Evolutionary conservation across 2,329 filamentous ascomycete species (phyloP).

Genomic region (Aspergillus fructus): DNA sequence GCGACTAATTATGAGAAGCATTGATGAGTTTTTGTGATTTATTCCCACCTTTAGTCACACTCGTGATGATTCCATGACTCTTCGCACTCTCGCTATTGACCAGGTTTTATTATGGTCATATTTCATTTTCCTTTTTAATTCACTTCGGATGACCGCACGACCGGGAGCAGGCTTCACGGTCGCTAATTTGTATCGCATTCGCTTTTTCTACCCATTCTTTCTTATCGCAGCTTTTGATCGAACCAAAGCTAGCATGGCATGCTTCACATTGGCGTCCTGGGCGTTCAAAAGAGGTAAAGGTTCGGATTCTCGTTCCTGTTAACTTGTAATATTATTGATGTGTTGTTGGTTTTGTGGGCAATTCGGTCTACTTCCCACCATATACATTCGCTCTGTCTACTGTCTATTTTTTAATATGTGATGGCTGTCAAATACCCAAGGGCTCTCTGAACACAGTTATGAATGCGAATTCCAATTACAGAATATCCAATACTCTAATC

Average conservation of each 20-base stretch:
- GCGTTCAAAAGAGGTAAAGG: slow-evolving; percentile 27
- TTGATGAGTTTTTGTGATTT: slow-evolving; percentile 46
- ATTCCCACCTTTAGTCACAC: slow-evolving; percentile 6
- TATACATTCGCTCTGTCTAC: neutral
- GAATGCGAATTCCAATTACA: neutral
- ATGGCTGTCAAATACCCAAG: slow-evolving; percentile 21
- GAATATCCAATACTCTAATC: neutral
- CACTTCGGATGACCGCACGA: slow-evolving; percentile 33
- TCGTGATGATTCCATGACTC: slow-evolving; percentile 34
- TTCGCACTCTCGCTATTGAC: slow-evolving; percentile 11
- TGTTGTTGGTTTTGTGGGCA: slow-evolving; percentile 4
- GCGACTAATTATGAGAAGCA: slow-evolving; percentile 45
- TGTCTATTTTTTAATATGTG: slow-evolving; percentile 15
- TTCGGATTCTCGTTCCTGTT: slow-evolving; percentile 21
- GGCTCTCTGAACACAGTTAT: slow-evolving; percentile 12
- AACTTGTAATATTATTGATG: slow-evolving; percentile 35
- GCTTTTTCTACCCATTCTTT: slow-evolving; percentile 14
- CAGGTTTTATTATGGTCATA: neutral
- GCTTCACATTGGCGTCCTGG: slow-evolving; percentile 27
- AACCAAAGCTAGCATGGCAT: slow-evolving; percentile 15
- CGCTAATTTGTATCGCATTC: slow-evolving; percentile 20
- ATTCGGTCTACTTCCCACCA: slow-evolving; percentile 13
- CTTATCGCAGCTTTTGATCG: slow-evolving; percentile 11
- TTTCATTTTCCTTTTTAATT: slow-evolving; percentile 16
- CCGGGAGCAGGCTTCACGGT: slow-evolving; percentile 45